Evolutionary conservation across 1,284 basidiomycete species (phyloP), one percentile per base, ranked within the genome.

Genomic region (Ustanciosporium gigantosporum): DNA sequence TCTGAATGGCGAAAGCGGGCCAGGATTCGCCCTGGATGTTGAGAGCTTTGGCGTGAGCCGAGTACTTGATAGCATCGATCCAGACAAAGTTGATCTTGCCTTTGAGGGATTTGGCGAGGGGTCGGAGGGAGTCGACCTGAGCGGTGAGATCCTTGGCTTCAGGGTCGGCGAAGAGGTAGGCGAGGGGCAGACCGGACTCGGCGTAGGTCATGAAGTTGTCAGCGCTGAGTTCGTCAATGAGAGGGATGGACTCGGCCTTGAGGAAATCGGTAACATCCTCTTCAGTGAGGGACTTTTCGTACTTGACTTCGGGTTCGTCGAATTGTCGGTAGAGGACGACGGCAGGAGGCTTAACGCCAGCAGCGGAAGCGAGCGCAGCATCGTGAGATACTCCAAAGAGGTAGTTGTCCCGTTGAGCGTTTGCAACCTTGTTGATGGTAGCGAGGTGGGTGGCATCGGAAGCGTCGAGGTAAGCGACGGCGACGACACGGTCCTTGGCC

Each of bases 81-180:
- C 88, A 95, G 66, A 98, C 94, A 80, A 98, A 94, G 87, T 95
- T 97, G 78, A 97, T 73, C 81, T 90, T 88, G 74, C 86, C 85
- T 80, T 90, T 91, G 83, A 85, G 84, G 76, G 86, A 84, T 56
- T 86, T 82, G 22, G 94, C 93, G 46, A 94, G 78, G 2, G 89
- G 85, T 70, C 83, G 85, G 70, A 97, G 79, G 45, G 83, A 80
- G 35, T 87, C 85, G 62, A 94, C 82, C 47, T 88, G 80, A 36
- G 82, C 81, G 20, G 88, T 83, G 70, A 85, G 87, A 55, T 83
- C 82, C 72, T 86, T 84, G 61, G 85, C 83, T 39, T 84, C 81
- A 35, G 91, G 88, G 80, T 96, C 90, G 68, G 91, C 77, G 82
- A 99, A 98, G 76, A 95, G 84, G 82, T 98, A 98, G 23, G 90